Evolutionary conservation across 2,329 filamentous ascomycete species (phyloP).

Genomic region (Pestalotiopsis sp.): DNA sequence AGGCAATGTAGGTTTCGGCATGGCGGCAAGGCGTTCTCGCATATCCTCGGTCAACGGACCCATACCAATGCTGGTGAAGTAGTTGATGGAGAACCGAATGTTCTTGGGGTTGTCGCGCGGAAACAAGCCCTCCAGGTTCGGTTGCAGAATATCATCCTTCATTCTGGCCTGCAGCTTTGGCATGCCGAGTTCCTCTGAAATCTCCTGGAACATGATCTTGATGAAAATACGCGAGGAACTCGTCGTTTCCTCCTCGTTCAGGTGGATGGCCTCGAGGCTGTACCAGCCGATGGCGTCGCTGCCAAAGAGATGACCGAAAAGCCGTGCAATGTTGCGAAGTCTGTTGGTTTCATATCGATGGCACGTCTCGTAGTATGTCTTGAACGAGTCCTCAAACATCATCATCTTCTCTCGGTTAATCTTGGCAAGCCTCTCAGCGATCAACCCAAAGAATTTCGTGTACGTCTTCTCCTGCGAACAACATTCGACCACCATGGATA

Average conservation of each 20-base stretch:
- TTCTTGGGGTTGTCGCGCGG: slow-evolving; percentile 87
- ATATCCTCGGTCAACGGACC: slow-evolving; percentile 92
- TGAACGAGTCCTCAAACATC: slow-evolving; percentile 87
- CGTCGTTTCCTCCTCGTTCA: slow-evolving; percentile 97
- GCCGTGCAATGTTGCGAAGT: slow-evolving; percentile 89
- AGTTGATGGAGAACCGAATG: slow-evolving; percentile 97
- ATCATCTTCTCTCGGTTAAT: slow-evolving; percentile 94
- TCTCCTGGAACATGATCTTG: slow-evolving; percentile 95
- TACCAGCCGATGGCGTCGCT: slow-evolving; percentile 94
- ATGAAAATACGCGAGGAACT: slow-evolving; percentile 97
- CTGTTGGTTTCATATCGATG: slow-evolving; percentile 96
- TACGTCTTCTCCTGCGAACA: slow-evolving; percentile 97
- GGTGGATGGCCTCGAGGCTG: slow-evolving; percentile 77
- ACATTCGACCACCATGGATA: slow-evolving; percentile 96
- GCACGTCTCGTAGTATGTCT: slow-evolving; percentile 95
- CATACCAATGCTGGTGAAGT: slow-evolving; percentile 98
- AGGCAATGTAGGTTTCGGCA: slow-evolving; percentile 81
- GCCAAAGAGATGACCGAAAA: slow-evolving; percentile 90
- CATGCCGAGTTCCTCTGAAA: slow-evolving; percentile 85
- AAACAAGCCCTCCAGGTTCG: slow-evolving; percentile 84
- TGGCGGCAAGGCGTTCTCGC: slow-evolving; percentile 86
- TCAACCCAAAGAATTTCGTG: slow-evolving; percentile 94
- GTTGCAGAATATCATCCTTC: slow-evolving; percentile 75
- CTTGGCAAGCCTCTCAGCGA: slow-evolving; percentile 93
- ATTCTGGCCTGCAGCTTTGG: slow-evolving; percentile 75